Base-by-base conservation (phyloP, 306 rosid genomes). In the Boehmeria nivea region DNA sequence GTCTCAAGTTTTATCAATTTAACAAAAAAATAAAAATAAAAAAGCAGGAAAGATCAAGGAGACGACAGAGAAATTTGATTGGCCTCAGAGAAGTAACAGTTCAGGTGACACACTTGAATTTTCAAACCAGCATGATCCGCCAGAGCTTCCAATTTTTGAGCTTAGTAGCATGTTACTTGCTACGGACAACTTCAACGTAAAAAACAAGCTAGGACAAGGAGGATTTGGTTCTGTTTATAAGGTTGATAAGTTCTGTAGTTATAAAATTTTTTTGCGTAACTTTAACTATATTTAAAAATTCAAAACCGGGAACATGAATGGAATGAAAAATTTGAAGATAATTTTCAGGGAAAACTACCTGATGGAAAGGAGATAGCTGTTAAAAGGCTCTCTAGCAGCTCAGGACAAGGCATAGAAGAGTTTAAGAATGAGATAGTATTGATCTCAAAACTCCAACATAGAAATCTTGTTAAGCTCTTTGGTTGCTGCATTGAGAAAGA, bases 391-490 rank as follows among this genome's bases (percentile, higher is more conserved):
- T 65, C 82, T 1, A 51, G 66, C 16, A 52, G 66, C 46, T 77
- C 83, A 3, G 57, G 61, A 11, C 79, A 77, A 36, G 83, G 79
- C 17, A 27, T 19, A 7, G 36, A 54, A 21, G 83, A 72, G 59
- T 77, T 72, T 19, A 61, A 56, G 57, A 72, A 65, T 37, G 83
- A 77, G 49, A 39, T 57, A 13, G 3, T 24, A 14, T 40, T 72
- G 53, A 64, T 77, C 6, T 52, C 73, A 5, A 73, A 72, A 8
- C 78, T 68, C 46, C 78, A 68, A 18, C 70, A 77, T 23, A 66
- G 71, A 60, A 72, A 64, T 51, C 82, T 77, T 49, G 78, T 77
- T 26, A 60, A 10, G 38, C 63, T 77, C n/a, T 12, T 72, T 36
- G 78, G 78, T 9, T 77, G 74, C 60, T 77, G 67, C 15, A 21